Base-by-base conservation (phyloP, 805 yeast genomes). In the Debaryomyces hansenii region DNA sequence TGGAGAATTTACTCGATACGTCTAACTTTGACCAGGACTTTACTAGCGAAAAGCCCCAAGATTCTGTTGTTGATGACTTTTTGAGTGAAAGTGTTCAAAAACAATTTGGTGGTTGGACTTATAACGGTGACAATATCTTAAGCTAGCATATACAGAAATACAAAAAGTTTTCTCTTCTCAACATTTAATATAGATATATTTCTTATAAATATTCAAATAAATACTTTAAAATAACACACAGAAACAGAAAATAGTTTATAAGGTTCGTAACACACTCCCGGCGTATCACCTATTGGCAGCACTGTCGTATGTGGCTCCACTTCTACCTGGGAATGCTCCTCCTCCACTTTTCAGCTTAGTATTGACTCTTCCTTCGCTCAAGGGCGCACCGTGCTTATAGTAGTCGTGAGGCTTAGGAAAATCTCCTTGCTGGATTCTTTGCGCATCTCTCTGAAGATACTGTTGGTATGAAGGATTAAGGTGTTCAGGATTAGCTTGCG, bases 31-130 rank as follows among this genome's bases (percentile, higher is more conserved):
- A 92, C 63, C 80, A 83, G 52, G 96, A 87, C 60, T 94, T 94
- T 62, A 94, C 99, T 4, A 85, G 77, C 59, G 98, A 94, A 60
- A 83, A 85, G 56, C 98, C 99, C 4, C 85, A 89, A 55, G 99
- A 94, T 64, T 87, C 96, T 51, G 97, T 94, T 10, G 97, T 91
- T 14, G 96, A 91, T 63, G 96, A 89, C 60, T 89, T 80, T 55
- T 77, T 94, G 51, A 87, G 95, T 59, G 98, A 90, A 57, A 82
- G 91, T 57, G 97, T 94, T n/a, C 99, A 94, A 67, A 83, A 87
- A 63, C 98, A 94, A 69, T 94, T 94, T 74, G 98, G 97, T 40
- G 98, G 99, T 5, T 94, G 99, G 99, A 92, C 98, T 2, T 92
- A 91, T 66, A 88, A 85, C 40, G 95, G 94, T 2, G 84, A 77